phyloP scores from a whole-genome alignment of 305 asterid genomes.

The Fraxinus velutina region DNA sequence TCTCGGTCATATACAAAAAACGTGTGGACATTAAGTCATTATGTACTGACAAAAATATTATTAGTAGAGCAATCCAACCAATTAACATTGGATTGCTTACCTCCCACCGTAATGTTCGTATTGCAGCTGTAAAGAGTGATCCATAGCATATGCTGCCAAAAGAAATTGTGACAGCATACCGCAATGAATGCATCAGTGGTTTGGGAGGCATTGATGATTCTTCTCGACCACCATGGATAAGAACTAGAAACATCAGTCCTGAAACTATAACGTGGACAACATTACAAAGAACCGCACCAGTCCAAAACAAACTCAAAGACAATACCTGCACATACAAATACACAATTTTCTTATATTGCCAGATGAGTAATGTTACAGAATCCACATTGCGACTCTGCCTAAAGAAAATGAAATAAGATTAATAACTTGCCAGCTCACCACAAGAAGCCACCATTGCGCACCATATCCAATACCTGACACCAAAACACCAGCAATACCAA shows the following conservation, averaged over 20 bases:
- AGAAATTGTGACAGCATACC: constrained; percentile 77
- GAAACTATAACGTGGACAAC: constrained; percentile 86
- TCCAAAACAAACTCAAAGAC: constrained; percentile 91
- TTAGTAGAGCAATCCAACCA: neutral
- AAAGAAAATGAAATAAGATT: constrained; percentile 36
- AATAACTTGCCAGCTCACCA: constrained; percentile 99
- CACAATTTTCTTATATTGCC: constrained; percentile 17
- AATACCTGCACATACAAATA: constrained; percentile 54
- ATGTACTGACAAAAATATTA: too few relatives aligned
- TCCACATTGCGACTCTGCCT: constrained; percentile 13
- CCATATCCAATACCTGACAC: constrained; percentile 72
- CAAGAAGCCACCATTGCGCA: constrained; percentile 97
- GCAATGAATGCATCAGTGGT: constrained; percentile 59
- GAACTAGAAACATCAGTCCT: constrained; percentile 86
- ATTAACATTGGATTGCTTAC: constrained; percentile 32
- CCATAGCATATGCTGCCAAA: constrained; percentile 99
- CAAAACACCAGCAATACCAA: constrained; percentile 88
- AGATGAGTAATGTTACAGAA: constrained; percentile 1
- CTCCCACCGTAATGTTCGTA: constrained; percentile 94
- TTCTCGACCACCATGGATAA: constrained; percentile 77
- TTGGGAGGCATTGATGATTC: constrained; percentile 83
- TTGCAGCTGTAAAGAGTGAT: constrained; percentile 97
- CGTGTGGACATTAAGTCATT: too few relatives aligned
- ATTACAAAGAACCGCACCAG: constrained; percentile 94
- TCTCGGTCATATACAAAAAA: neutral